Evolutionary conservation across 192 early-diverging fungal genomes (phyloP), one percentile per base, ranked within the genome.

Genomic region (Rhizophagus prolifer): DNA sequence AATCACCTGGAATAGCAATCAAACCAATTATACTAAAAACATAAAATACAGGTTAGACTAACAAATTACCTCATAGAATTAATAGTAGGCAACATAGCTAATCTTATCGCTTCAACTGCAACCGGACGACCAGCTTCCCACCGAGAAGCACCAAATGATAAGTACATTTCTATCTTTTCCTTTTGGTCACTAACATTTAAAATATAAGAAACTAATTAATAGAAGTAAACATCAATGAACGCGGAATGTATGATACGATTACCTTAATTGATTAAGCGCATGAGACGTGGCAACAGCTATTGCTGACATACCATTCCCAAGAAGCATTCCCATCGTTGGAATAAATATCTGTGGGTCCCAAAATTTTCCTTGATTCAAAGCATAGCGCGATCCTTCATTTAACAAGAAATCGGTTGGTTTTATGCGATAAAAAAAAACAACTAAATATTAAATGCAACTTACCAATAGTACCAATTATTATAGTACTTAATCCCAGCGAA

Each of bases 311-410:
- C 87, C 83, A 78, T 94, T 95, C 38, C 94, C 94, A 19, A 95
- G 87, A 38, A 97, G 80, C 95, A 97, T 97, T 34, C 94, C 95
- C 9, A 97, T 82, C 0, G 92, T 94, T n/a, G 95, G 94, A 61
- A 96, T 93, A 72, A 94, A 96, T 79, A 91, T 88, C 25, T 83
- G 83, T 7, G 95, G 91, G 19, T 86, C 82, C 77, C 87, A 92
- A 67, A 92, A 90, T 4, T 93, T 93, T 26, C 80, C 76, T 76
- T 90, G 88, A 26, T 89, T 86, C 74, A 96, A 86, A 31, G 93
- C 91, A 72, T 87, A 90, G 9, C 82, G 82, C 2, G 89, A 89
- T 12, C 91, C 87, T 87, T 54, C 50, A 67, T 67, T 30, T 21
- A 36, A 36, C 9, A 38, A 10, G n/a, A 41, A 16, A 66, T 34